Percentiles rank a stretch among this genome's conserved stretches.
Evolutionary conservation across 2,329 filamentous ascomycete genomes (phyloP).

Genomic region (Aspergillus ruber): DNA sequence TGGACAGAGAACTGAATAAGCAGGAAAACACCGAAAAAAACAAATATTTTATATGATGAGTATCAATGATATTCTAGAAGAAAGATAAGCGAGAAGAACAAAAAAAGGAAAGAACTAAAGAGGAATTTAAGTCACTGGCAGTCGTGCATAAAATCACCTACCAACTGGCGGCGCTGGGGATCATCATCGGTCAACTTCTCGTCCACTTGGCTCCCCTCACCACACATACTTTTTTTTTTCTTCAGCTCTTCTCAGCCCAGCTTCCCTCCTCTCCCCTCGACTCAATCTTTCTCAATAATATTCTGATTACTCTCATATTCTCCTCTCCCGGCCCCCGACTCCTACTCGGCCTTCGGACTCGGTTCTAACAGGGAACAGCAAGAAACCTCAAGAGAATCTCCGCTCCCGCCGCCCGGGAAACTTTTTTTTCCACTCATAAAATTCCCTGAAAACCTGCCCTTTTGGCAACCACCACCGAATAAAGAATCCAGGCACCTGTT

Average conservation of each 20-base stretch:
- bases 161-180: not conserved
- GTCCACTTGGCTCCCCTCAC: too few species aligned
- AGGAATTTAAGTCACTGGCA: not conserved
- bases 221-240: too few species aligned
- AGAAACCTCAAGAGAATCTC: not conserved
- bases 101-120: not conserved
- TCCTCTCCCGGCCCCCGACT: not conserved
- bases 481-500: too few species aligned
- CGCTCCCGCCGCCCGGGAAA: not conserved
- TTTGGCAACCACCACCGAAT: not conserved
- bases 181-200: too few species aligned
- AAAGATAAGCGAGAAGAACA: not conserved
- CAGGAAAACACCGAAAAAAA: not conserved
- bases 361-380: not conserved
- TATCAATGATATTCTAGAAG: not conserved
- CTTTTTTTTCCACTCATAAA: not conserved
- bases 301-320: slow-evolving; percentile 1
- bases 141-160: not conserved
- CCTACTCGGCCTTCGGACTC: not conserved
- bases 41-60: not conserved
- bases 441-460: not conserved
- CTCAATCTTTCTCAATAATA: not conserved
- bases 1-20: not conserved
- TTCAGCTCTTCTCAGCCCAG: not conserved
- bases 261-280: too few species aligned